Conservation (phyloP, 2,329 filamentous ascomycete genomes). For the Tympanopsis confertula region DNA sequence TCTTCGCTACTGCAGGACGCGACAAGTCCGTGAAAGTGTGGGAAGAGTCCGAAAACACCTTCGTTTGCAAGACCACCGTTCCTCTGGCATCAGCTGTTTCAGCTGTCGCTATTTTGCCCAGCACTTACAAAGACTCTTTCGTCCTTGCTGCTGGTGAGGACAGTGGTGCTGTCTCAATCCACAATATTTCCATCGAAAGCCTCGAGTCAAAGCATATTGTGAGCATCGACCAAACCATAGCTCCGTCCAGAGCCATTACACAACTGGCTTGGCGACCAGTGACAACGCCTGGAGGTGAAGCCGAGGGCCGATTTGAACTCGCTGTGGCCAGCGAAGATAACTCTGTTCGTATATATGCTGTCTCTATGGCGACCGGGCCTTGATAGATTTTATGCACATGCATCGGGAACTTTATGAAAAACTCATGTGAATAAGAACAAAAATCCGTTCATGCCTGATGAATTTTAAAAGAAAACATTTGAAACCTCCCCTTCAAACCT, state of each 20-base stretch:
- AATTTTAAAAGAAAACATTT: too few species aligned
- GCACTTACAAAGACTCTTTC: constrained; percentile 15
- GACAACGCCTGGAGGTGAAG: constrained; percentile 4
- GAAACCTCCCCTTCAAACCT: too few species aligned
- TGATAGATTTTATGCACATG: too few species aligned
- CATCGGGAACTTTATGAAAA: too few species aligned
- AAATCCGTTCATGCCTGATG: too few species aligned
- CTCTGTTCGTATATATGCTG: not conserved
- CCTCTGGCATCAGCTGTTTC: constrained; percentile 51
- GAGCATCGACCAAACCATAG: constrained; percentile 25
- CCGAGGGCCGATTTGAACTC: constrained; percentile 23
- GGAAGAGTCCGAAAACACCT: constrained; percentile 18
- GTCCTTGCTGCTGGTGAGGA: constrained; percentile 48
- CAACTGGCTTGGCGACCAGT: constrained; percentile 60
- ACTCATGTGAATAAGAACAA: too few species aligned
- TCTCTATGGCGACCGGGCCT: too few species aligned
- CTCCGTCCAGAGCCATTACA: constrained; percentile 50
- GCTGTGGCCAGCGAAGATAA: constrained; percentile 27
- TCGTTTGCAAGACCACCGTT: constrained; percentile 40
- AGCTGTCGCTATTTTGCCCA: constrained; percentile 53
- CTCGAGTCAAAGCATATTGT: not conserved
- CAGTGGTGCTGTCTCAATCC: constrained; percentile 7
- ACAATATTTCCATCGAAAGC: not conserved
- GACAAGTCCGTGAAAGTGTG: constrained; percentile 78
- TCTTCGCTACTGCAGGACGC: constrained; percentile 79